Percentiles rank a stretch among this genome's conserved stretches.
phyloP scores from a whole-genome alignment of 1,139 yeast species.

The Zygoascus hellenicus region DNA sequence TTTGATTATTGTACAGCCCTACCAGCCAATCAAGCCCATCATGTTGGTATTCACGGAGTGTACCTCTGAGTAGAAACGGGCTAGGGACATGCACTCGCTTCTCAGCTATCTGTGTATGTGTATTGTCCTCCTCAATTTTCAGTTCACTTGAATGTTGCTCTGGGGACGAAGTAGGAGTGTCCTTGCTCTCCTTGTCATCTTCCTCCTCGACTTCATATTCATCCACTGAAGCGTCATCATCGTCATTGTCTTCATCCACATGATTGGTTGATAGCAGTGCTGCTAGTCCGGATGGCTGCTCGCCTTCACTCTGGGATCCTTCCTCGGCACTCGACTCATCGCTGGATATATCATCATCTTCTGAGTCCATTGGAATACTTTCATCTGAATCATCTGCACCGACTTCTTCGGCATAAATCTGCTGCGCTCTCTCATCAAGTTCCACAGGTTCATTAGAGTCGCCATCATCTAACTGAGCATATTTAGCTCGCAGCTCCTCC shows the following conservation, averaged over 20 bases:
- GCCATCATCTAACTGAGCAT: constrained; percentile 38
- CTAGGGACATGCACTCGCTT: constrained; percentile 23
- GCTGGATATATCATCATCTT: constrained; percentile 22
- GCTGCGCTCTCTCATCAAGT: constrained; percentile 24
- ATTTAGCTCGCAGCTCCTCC: constrained; percentile 61
- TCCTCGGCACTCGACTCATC: constrained; percentile 22
- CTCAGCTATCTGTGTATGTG: neutral
- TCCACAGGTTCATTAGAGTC: constrained; percentile 16
- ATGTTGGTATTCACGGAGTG: constrained; percentile 84
- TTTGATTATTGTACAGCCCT: constrained; percentile 81
- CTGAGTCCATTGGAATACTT: constrained; percentile 24
- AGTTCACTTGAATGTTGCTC: constrained; percentile 8
- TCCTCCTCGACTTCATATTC: constrained; percentile 24
- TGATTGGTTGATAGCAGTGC: constrained; percentile 16
- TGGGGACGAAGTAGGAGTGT: constrained; percentile 19
- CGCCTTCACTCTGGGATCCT: constrained; percentile 18
- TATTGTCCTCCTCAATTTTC: neutral
- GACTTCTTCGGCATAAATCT: constrained; percentile 19
- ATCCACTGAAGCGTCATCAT: constrained; percentile 19
- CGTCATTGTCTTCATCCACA: constrained; percentile 24
- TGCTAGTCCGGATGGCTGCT: constrained; percentile 10
- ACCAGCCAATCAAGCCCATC: constrained; percentile 98
- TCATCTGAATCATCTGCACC: constrained; percentile 26
- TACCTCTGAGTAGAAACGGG: constrained; percentile 62
- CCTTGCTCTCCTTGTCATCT: constrained; percentile 15